phyloP scores from a whole-genome alignment of 192 early-diverging fungal species.

The Coemansia sp. region DNA sequence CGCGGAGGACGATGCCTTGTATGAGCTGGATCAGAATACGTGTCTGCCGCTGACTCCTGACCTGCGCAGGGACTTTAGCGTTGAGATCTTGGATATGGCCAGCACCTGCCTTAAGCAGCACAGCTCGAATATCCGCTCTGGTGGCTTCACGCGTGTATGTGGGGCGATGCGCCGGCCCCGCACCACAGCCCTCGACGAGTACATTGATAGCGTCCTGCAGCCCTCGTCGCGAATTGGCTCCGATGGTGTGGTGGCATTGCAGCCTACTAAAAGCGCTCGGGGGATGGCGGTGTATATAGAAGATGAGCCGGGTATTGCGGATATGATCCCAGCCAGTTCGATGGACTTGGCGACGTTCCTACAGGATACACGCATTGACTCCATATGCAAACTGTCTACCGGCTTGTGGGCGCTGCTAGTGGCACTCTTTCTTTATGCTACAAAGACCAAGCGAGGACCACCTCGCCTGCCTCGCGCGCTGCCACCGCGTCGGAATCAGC shows the following conservation, averaged over 20 bases:
- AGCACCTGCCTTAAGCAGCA: conserved; percentile 50
- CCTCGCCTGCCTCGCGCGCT: neutral
- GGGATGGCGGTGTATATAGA: conserved; percentile 36
- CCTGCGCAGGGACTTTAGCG: conserved; percentile 41
- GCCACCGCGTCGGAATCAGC: neutral
- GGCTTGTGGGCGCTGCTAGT: conserved; percentile 34
- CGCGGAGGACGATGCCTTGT: conserved; percentile 20
- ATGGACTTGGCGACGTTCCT: conserved; percentile 19
- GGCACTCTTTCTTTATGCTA: conserved; percentile 24
- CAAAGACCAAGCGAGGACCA: conserved; percentile 14
- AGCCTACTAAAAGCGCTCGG: neutral
- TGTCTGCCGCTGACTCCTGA: conserved; percentile 30
- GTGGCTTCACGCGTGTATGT: conserved; percentile 26
- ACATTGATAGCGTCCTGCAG: conserved; percentile 15
- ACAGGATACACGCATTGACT: conserved; percentile 29
- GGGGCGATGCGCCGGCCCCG: conserved; percentile 38
- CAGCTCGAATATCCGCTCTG: conserved; percentile 36
- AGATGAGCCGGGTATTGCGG: conserved; percentile 24
- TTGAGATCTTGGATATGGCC: conserved; percentile 49
- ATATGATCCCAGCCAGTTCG: neutral
- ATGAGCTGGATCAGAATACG: conserved; percentile 21
- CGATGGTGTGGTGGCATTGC: neutral
- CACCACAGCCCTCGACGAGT: conserved; percentile 44
- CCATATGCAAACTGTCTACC: conserved; percentile 27
- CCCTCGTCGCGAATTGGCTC: neutral